A percentile compares a stretch with the other conserved stretches of the same genome.
phyloP scores from a whole-genome alignment of 2,329 filamentous ascomycete genomes.

The Fusarium neocosmosporiellum region DNA sequence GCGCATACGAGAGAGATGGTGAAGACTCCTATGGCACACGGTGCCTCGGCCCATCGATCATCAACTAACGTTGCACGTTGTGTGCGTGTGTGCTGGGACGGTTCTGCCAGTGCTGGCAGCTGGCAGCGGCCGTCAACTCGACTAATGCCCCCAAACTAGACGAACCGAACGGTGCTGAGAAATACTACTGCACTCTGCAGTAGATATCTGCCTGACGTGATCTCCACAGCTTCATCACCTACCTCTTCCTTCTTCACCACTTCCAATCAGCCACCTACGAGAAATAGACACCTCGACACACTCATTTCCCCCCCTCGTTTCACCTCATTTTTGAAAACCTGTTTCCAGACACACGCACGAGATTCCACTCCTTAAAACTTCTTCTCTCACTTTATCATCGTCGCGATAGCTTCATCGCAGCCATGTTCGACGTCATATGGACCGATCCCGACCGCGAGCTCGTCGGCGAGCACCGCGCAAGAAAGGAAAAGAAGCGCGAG shows the following conservation, averaged over 20 bases:
- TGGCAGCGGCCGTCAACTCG: background rate
- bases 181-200: background rate
- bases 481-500: conserved; percentile 56
- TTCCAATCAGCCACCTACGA: background rate
- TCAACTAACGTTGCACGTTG: background rate
- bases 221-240: background rate
- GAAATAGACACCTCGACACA: background rate
- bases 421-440: conserved; percentile 71
- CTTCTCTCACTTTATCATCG: background rate
- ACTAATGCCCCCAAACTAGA: background rate
- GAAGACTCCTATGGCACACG: background rate
- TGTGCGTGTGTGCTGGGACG: background rate
- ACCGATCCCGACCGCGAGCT: conserved; percentile 65
- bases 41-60: background rate
- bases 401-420: conserved; percentile 17
- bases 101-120: background rate
- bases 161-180: background rate
- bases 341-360: background rate
- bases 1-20: no score
- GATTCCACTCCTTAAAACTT: background rate
- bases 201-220: background rate
- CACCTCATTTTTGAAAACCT: background rate
- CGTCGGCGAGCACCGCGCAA: conserved; percentile 63
- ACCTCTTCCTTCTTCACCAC: background rate
- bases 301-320: background rate